phyloP scores from a whole-genome alignment of 306 rosid species.

The Castanea sativa region DNA sequence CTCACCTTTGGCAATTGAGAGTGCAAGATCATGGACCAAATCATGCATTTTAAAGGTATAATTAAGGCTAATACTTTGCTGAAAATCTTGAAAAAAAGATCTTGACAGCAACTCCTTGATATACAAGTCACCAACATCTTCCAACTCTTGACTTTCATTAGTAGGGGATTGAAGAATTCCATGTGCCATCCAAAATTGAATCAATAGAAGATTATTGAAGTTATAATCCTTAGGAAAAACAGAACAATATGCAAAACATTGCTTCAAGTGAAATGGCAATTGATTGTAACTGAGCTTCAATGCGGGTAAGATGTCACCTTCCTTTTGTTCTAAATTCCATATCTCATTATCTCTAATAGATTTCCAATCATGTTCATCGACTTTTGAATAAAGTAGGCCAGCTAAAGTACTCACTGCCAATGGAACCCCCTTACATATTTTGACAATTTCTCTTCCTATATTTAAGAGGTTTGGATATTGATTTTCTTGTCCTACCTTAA shows the following conservation, averaged over 20 bases:
- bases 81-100: no score
- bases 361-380: neutral
- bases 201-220: neutral
- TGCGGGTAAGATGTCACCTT: conserved; percentile 12
- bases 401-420: no score
- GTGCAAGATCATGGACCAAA: conserved; percentile 33
- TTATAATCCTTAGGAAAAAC: neutral
- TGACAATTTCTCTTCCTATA: no score
- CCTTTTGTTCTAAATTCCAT: conserved; percentile 17
- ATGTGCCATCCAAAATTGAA: conserved; percentile 24
- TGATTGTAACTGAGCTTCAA: conserved; percentile 23
- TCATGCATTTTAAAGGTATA: conserved; percentile 20
- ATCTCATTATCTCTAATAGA: conserved; percentile 15
- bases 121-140: neutral
- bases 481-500: no score
- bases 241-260: conserved; percentile 18
- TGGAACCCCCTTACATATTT: no score
- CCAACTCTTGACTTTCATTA: neutral
- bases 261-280: conserved; percentile 17
- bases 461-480: no score
- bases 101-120: neutral
- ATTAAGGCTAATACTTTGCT: no score
- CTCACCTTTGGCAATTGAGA: conserved; percentile 7
- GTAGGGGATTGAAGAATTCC: neutral
- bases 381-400: neutral